Conservation (phyloP, 805 yeast genomes). For the Candida lessepsii region DNA sequence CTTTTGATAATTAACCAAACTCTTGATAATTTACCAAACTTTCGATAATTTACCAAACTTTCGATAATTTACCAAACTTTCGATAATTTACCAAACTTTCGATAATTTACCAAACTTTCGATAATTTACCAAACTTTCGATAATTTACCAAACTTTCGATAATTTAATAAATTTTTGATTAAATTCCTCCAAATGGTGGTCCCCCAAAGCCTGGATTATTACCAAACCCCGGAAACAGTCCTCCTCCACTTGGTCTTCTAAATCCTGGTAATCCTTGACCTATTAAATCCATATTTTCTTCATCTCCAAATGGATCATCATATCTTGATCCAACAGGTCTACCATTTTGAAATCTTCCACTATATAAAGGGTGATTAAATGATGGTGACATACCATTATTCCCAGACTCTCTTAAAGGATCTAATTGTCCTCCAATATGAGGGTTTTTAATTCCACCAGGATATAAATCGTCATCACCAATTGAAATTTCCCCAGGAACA, state of each 20-base stretch:
- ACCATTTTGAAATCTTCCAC: conserved; percentile 22
- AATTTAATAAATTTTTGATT: no score
- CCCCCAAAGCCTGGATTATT: conserved; percentile 9
- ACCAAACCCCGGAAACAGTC: conserved; percentile 14
- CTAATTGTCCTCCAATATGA: conserved; percentile 41
- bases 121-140: no score
- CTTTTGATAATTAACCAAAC: no score
- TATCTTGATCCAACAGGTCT: conserved; percentile 50
- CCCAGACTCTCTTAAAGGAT: conserved; percentile 32
- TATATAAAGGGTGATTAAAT: conserved; percentile 51
- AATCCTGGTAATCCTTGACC: conserved; percentile 49
- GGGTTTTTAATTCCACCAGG: conserved; percentile 46
- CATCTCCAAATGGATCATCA: conserved; percentile 50
- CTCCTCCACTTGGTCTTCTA: conserved; percentile 22
- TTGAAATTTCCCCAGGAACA: conserved; percentile 21
- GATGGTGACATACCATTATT: conserved; percentile 58
- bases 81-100: no score
- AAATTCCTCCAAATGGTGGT: neutral
- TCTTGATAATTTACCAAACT: no score
- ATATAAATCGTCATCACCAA: conserved; percentile 52
- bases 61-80: no score
- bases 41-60: no score
- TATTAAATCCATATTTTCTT: conserved; percentile 34
- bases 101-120: no score
- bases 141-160: no score